Base-by-base conservation (phyloP, 2,329 filamentous ascomycete genomes). In the Lomentospora prolificans region DNA sequence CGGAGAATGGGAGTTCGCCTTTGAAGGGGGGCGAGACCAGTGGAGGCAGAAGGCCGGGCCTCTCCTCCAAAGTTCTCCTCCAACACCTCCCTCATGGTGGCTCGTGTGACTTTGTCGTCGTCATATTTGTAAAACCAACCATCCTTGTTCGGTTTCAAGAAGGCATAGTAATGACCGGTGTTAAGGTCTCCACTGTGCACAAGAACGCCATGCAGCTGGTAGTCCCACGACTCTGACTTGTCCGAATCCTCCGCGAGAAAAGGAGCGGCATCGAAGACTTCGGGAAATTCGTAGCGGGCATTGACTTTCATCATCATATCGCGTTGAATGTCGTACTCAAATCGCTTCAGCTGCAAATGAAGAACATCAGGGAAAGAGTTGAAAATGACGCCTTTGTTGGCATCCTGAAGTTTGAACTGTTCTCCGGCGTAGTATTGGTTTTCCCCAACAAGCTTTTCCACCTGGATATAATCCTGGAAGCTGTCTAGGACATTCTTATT, bases 261-360 rank as follows among this genome's bases (percentile, higher is more conserved):
- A 0, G 90, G 90, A 0, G 88, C 77, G 5, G 91, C 89, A 66
- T 95, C 89, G 64, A 90, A 90, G 57, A 81, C 73, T 58, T 95
- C 89, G 1, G 89, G 90, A 61, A 94, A 95, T 65, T 95, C 90
- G 72, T 94, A 92, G 57, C 89, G 84, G 64, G 95, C 90, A 64
- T 95, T 95, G 67, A 99, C 90, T 73, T 99, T 99, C 87, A 95
- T 96, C 89, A 97, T 96, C 60, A 90, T 90, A 66, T 97, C 92
- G 63, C 89, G 84, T 62, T 95, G 87, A 64, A 96, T 88, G 70
- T 99, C 94, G 72, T 99, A 99, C 68, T 99, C 90, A 69, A 99
- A 99, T 54, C 94, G 87, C 73, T 97, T 97, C 58, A 99, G 80
- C 69, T 99, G 94, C 44, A 99, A 76, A 68, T 99, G 92, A 22